A percentile compares a stretch with the other conserved stretches of the same genome.
phyloP scores from a whole-genome alignment of 2,329 filamentous ascomycete species.

The Beauveria asiatica region DNA sequence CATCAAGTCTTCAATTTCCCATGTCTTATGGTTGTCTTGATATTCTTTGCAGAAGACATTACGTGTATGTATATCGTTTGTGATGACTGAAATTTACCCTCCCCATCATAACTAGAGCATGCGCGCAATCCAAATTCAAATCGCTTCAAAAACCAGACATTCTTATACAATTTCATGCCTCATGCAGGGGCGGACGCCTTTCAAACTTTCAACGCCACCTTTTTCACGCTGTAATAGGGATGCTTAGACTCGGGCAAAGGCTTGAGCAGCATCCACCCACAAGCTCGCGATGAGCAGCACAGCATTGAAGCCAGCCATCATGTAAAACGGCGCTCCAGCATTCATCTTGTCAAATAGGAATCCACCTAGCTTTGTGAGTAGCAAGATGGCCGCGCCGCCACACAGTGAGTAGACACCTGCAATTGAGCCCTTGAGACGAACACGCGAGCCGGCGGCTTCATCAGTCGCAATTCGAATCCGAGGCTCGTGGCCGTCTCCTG shows the following conservation, averaged over 20 bases:
- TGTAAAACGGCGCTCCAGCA: conserved; percentile 77
- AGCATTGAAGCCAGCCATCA: conserved; percentile 86
- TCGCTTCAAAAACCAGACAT: background rate
- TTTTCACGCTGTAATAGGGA: background rate
- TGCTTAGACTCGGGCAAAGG: conserved; percentile 22
- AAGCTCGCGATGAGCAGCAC: conserved; percentile 53
- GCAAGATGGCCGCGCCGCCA: conserved; percentile 79
- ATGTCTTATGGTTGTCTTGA: too few species aligned
- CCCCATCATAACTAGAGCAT: background rate
- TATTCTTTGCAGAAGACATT: too few species aligned
- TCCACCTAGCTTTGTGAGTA: conserved; percentile 87
- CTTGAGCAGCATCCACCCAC: conserved; percentile 38
- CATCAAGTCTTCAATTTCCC: too few species aligned
- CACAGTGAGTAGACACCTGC: conserved; percentile 90
- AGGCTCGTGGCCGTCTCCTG: conserved; percentile 30
- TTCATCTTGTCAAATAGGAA: conserved; percentile 71
- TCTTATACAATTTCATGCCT: background rate
- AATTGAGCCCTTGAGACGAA: conserved; percentile 79
- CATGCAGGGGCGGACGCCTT: background rate
- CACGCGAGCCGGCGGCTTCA: conserved; percentile 34
- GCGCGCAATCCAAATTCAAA: background rate
- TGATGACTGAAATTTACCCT: too few species aligned
- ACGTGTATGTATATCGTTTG: too few species aligned
- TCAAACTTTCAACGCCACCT: background rate
- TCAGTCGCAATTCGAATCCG: conserved; percentile 26